Conservation (phyloP, 257 asterid species). For the Solanum virginianum region DNA sequence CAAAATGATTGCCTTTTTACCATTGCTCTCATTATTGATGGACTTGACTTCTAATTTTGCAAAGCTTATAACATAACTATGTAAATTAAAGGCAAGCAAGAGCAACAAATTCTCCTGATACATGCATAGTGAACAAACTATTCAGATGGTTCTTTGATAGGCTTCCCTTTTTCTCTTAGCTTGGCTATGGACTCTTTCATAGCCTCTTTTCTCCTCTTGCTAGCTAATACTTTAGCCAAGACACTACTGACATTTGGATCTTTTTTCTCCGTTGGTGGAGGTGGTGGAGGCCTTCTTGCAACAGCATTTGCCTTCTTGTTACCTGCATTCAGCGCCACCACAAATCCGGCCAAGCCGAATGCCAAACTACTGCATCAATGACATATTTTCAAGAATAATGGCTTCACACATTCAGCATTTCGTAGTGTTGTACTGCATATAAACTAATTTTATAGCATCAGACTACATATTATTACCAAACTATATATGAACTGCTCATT, state of each 20-base stretch:
- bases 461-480: no score
- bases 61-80: not conserved
- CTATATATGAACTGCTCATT: no score
- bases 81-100: not conserved
- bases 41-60: not conserved
- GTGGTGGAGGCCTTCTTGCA: constrained; percentile 71
- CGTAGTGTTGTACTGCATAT: not conserved
- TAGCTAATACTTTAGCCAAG: constrained; percentile 64
- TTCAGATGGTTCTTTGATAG: constrained; percentile 23
- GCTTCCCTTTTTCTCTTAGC: constrained; percentile 53
- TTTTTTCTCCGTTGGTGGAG: constrained; percentile 64
- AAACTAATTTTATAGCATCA: not conserved
- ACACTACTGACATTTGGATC: constrained; percentile 68
- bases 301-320: constrained; percentile 47
- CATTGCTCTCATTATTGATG: not conserved
- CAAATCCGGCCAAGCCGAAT: constrained; percentile 35
- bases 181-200: constrained; percentile 59
- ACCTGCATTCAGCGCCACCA: constrained; percentile 19
- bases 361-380: constrained; percentile 39
- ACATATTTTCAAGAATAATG: not conserved
- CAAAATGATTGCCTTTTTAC: not conserved
- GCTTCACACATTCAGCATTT: not conserved
- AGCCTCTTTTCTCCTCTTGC: constrained; percentile 87
- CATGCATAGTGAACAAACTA: not conserved
- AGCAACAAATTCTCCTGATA: not conserved